Conservation (phyloP, 306 rosid species). For the Vigna angularis region DNA sequence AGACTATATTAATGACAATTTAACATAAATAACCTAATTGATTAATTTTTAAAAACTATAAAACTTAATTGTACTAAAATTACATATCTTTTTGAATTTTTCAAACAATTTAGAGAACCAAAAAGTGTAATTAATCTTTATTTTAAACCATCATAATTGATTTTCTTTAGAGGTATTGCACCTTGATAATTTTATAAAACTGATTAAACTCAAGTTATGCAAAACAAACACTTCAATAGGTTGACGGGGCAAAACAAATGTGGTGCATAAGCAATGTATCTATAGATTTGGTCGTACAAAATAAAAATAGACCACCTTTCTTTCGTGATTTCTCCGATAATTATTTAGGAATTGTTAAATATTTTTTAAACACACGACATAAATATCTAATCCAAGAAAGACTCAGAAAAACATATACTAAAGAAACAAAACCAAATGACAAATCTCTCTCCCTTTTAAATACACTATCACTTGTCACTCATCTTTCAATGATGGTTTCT, state of each 20-base stretch:
- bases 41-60: no score
- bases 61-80: no score
- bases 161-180: no score
- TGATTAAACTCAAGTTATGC: not conserved
- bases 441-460: conserved; percentile 4
- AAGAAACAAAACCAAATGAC: not conserved
- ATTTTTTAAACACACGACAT: not conserved
- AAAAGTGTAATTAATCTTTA: no score
- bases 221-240: not conserved
- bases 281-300: conserved; percentile 2
- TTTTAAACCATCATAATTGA: no score
- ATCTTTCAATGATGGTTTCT: conserved; percentile 54
- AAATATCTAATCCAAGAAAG: no score
- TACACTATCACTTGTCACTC: conserved; percentile 22
- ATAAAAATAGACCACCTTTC: not conserved
- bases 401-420: not conserved
- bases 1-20: no score
- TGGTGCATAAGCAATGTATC: not conserved
- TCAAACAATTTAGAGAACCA: no score
- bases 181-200: no score
- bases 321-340: conserved; percentile 30
- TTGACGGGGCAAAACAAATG: conserved; percentile 34
- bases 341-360: conserved; percentile 36
- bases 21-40: no score
- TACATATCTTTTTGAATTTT: no score